Percentiles rank a stretch among this genome's conserved stretches.
phyloP scores from a whole-genome alignment of 352 stramenopile genomes.

The Thalassiosira delicatula region DNA sequence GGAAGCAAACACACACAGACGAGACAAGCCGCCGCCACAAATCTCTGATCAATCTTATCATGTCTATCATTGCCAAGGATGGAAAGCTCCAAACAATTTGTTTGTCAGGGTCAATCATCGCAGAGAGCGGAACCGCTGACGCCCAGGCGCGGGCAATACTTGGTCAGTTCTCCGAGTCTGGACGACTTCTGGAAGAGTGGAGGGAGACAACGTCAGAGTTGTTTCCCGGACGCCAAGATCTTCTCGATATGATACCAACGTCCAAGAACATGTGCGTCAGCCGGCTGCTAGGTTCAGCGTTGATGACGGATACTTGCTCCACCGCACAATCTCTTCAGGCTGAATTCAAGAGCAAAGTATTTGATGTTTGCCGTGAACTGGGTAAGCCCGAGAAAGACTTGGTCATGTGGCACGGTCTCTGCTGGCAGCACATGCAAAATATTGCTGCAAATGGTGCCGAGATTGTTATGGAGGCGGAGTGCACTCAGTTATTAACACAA shows the following conservation, averaged over 20 bases:
- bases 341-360: not conserved
- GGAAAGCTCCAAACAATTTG: conserved; percentile 13
- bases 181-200: conserved; percentile 12
- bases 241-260: not conserved
- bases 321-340: not conserved
- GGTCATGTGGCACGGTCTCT: conserved; percentile 18
- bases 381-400: conserved; percentile 13
- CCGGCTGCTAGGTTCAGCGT: not conserved
- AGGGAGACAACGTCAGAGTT: not conserved
- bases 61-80: conserved; percentile 15
- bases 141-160: conserved; percentile 6
- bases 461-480: not conserved
- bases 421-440: conserved; percentile 32
- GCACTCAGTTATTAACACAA: not conserved
- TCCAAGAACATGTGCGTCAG: not conserved
- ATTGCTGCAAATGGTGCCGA: conserved; percentile 18
- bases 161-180: conserved; percentile 8
- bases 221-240: not conserved
- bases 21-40: conserved; percentile 21
- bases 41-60: conserved; percentile 27
- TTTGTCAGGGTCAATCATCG: conserved; percentile 19
- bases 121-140: not conserved
- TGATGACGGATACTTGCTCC: conserved; percentile 3
- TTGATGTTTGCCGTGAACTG: not conserved
- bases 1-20: conserved; percentile 31